Evolutionary conservation across 192 early-diverging fungal genomes (phyloP).

Genomic region (Coemansia sp.): DNA sequence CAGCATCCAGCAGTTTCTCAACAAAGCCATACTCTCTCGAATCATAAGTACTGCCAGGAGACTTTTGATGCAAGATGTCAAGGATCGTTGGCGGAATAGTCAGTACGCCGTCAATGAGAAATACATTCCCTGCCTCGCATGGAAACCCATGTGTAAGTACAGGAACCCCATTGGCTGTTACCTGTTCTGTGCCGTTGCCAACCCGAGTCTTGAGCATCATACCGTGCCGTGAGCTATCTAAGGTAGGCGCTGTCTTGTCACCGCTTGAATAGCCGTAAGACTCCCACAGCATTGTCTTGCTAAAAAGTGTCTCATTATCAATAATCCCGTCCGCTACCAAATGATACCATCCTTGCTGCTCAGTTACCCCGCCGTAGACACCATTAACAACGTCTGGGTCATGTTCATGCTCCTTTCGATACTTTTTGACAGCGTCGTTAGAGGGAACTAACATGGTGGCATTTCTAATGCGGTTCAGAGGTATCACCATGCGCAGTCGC

Average conservation of each 20-base stretch:
- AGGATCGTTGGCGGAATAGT: constrained; percentile 41
- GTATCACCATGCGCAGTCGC: constrained; percentile 57
- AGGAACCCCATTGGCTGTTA: constrained; percentile 35
- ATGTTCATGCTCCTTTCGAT: constrained; percentile 31
- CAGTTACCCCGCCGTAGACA: constrained; percentile 39
- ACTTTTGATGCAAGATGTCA: constrained; percentile 22
- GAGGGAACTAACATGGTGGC: constrained; percentile 63
- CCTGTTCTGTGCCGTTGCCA: constrained; percentile 8
- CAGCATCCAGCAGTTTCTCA: constrained; percentile 31
- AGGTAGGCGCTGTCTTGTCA: neutral
- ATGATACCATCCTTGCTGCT: constrained; percentile 54
- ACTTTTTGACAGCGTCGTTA: constrained; percentile 55
- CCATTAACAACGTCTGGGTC: constrained; percentile 9
- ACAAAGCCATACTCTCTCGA: constrained; percentile 24
- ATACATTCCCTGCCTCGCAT: constrained; percentile 43
- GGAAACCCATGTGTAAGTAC: constrained; percentile 33
- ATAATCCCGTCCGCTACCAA: constrained; percentile 35
- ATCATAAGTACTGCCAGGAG: neutral
- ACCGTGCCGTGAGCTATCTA: constrained; percentile 7
- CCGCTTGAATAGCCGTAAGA: constrained; percentile 27
- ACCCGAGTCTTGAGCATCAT: constrained; percentile 47
- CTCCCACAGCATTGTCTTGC: constrained; percentile 47
- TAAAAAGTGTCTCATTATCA: constrained; percentile 11
- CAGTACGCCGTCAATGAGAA: constrained; percentile 41
- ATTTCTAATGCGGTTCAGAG: constrained; percentile 57